Evolutionary conservation across 352 stramenopile species (phyloP).

Genomic region (Pythium volutum): DNA sequence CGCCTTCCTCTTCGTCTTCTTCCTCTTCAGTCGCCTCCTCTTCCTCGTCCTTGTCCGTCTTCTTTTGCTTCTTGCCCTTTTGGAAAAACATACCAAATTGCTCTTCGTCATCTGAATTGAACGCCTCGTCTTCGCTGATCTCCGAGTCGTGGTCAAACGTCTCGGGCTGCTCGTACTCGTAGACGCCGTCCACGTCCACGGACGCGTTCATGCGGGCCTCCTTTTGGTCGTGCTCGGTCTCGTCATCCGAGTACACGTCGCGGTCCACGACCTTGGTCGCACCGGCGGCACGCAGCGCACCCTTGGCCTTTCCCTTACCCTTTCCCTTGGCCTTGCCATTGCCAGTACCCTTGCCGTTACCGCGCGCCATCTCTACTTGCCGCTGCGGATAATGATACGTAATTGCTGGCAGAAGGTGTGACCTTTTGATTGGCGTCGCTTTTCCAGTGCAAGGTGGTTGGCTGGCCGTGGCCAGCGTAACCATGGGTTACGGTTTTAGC

Average conservation of each 20-base stretch:
- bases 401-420: not conserved
- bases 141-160: constrained; percentile 89
- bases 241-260: constrained; percentile 83
- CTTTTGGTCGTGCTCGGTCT: constrained; percentile 52
- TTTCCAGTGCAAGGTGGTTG: not conserved
- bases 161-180: constrained; percentile 78
- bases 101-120: constrained; percentile 93
- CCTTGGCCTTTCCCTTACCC: constrained; percentile 22
- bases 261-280: constrained; percentile 29
- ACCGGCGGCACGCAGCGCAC: not conserved
- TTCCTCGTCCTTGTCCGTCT: constrained; percentile 19
- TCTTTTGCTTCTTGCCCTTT: constrained; percentile 19
- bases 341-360: constrained; percentile 27
- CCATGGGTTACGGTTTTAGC: constrained; percentile 2
- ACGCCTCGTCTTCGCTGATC: constrained; percentile 92
- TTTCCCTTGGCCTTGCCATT: constrained; percentile 14
- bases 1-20: constrained; percentile 46
- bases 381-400: not conserved
- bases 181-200: constrained; percentile 78
- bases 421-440: constrained; percentile 26
- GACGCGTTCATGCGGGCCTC: constrained; percentile 58
- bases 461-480: not conserved
- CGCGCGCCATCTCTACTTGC: constrained; percentile 15
- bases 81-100: constrained; percentile 86
- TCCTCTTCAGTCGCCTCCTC: constrained; percentile 33